A percentile compares a stretch with the other conserved stretches of the same genome.
Evolutionary conservation across 805 yeast genomes (phyloP).

Genomic region (Sugiyamaella floridensis): DNA sequence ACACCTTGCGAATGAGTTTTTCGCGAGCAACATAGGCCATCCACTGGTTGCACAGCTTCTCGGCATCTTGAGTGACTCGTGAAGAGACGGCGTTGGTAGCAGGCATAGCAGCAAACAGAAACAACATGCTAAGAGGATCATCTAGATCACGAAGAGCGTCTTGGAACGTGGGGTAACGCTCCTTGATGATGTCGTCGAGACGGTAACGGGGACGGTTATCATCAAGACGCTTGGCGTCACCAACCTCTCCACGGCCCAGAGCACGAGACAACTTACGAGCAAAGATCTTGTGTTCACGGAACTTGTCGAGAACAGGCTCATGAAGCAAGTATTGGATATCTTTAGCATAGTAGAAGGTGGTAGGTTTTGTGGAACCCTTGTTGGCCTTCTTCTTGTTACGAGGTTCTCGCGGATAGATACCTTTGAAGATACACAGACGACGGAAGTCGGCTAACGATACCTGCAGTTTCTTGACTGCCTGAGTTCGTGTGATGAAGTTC

Average conservation of each 20-base stretch:
- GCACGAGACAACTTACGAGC: slow-evolving; percentile 85
- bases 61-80: slow-evolving; percentile 81
- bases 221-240: slow-evolving; percentile 81
- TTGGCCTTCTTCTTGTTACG: slow-evolving; percentile 93
- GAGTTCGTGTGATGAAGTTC: slow-evolving; percentile 88
- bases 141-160: slow-evolving; percentile 92
- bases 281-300: slow-evolving; percentile 93
- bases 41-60: slow-evolving; percentile 86
- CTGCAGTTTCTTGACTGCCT: slow-evolving; percentile 86
- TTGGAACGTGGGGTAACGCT: slow-evolving; percentile 87
- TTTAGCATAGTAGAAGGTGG: slow-evolving; percentile 86
- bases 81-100: slow-evolving; percentile 79
- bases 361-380: slow-evolving; percentile 95
- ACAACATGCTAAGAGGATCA: slow-evolving; percentile 92
- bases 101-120: slow-evolving; percentile 89
- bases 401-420: slow-evolving; percentile 96
- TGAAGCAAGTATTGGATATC: slow-evolving; percentile 93
- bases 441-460: slow-evolving; percentile 89
- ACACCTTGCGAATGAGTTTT: slow-evolving; percentile 74
- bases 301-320: slow-evolving; percentile 85
- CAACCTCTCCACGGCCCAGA: slow-evolving; percentile 84
- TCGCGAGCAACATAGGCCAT: slow-evolving; percentile 86
- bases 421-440: slow-evolving; percentile 94
- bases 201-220: slow-evolving; percentile 74
- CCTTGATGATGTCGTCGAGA: slow-evolving; percentile 85